phyloP scores from a whole-genome alignment of 805 yeast genomes.

The Ogataea nonfermentans region DNA sequence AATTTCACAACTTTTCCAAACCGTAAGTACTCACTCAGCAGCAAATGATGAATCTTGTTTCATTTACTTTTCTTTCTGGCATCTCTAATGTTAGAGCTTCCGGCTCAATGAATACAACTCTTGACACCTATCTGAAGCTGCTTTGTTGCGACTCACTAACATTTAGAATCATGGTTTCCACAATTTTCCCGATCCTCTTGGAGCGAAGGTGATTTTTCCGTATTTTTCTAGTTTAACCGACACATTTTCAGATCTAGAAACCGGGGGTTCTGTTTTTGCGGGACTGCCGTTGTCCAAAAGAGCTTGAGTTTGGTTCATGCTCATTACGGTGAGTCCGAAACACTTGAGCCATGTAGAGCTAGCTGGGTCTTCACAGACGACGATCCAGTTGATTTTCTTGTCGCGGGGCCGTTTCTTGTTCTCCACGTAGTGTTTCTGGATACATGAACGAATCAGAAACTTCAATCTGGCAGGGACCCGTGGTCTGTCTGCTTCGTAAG shows the following conservation, averaged over 20 bases:
- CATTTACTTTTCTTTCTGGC: slow-evolving; percentile 70
- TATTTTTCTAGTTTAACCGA: slow-evolving; percentile 41
- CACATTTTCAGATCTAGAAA: background rate
- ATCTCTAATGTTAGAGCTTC: slow-evolving; percentile 86
- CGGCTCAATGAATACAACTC: slow-evolving; percentile 77
- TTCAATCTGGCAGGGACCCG: slow-evolving; percentile 53
- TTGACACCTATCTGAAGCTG: slow-evolving; percentile 63
- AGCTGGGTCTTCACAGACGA: slow-evolving; percentile 60
- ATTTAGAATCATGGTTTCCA: slow-evolving; percentile 45
- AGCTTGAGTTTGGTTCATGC: slow-evolving; percentile 50
- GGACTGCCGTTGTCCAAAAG: slow-evolving; percentile 28
- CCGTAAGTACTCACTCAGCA: slow-evolving; percentile 20
- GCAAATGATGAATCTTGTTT: slow-evolving; percentile 27
- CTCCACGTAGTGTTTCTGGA: slow-evolving; percentile 50
- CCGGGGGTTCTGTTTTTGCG: slow-evolving; percentile 20
- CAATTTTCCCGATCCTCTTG: slow-evolving; percentile 58
- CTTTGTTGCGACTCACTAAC: slow-evolving; percentile 4
- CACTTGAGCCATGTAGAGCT: slow-evolving; percentile 54
- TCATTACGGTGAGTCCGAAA: slow-evolving; percentile 51
- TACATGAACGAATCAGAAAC: slow-evolving; percentile 55
- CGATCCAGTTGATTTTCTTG: slow-evolving; percentile 44
- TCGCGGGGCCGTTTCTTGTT: slow-evolving; percentile 22
- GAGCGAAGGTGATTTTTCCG: slow-evolving; percentile 52
- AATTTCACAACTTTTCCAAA: slow-evolving; percentile 1
- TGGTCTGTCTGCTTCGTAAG: slow-evolving; percentile 27